phyloP scores from a whole-genome alignment of 768 basidiomycete genomes.

The Mycena leptocephala region DNA sequence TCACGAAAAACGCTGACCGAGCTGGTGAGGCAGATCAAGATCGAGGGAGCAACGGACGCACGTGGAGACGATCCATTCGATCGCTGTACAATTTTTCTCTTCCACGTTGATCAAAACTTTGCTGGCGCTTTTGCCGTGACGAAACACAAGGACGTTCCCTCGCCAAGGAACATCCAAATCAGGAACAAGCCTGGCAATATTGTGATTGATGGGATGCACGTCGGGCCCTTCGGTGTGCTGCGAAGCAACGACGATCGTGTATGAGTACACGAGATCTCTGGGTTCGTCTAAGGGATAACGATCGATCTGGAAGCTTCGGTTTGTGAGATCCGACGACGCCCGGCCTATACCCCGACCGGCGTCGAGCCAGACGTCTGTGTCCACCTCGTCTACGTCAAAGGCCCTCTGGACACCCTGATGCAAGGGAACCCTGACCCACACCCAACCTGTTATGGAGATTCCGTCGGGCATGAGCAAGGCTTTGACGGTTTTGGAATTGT shows the following conservation, averaged over 20 bases:
- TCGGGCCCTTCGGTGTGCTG: neutral
- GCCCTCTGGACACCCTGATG: neutral
- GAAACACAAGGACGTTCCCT: conserved; percentile 1
- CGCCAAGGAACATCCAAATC: neutral
- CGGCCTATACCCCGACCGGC: neutral
- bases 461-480: neutral
- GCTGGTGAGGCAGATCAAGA: neutral
- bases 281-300: neutral
- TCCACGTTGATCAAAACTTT: neutral
- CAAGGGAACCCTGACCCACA: neutral
- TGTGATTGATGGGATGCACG: neutral
- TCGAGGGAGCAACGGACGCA: neutral
- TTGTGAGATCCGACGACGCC: neutral
- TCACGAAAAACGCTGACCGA: neutral
- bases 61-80: neutral
- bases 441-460: neutral
- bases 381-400: neutral
- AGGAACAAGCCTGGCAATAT: neutral
- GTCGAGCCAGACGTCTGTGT: neutral
- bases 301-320: neutral
- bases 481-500: neutral
- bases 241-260: neutral
- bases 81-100: neutral
- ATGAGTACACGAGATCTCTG: neutral
- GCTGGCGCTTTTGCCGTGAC: neutral